Percentiles rank a stretch among this genome's conserved stretches.
phyloP scores from a whole-genome alignment of 2,329 filamentous ascomycete species.

The Blumeria graminis region DNA sequence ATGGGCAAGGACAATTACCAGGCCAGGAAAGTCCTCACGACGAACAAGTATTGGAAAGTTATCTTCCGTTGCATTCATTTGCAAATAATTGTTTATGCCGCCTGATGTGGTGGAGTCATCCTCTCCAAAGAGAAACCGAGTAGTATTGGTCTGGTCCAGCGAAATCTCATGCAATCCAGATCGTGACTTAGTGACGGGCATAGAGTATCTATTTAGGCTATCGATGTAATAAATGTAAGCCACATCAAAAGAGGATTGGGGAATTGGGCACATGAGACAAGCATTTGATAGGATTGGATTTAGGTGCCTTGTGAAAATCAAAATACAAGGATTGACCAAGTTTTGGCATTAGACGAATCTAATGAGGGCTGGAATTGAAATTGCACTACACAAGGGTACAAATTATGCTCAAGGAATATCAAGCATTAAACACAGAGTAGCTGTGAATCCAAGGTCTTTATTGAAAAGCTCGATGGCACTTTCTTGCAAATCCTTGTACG shows the following conservation, averaged over 20 bases:
- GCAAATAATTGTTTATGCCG: conserved; percentile 43
- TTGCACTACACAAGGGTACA: too few relatives aligned
- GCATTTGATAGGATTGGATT: background rate
- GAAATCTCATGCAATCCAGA: conserved; percentile 39
- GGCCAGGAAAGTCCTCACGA: conserved; percentile 21
- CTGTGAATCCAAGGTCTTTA: too few relatives aligned
- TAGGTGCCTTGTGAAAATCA: background rate
- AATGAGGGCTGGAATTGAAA: too few relatives aligned
- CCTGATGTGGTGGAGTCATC: conserved; percentile 29
- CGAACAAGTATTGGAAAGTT: conserved; percentile 68
- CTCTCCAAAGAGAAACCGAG: conserved; percentile 66
- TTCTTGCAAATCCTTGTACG: too few relatives aligned
- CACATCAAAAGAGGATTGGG: conserved; percentile 2
- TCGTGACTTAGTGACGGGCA: conserved; percentile 59
- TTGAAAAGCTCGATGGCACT: too few relatives aligned
- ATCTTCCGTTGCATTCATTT: conserved; percentile 53
- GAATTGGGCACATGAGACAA: background rate
- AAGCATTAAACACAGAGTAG: too few relatives aligned
- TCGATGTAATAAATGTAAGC: conserved; percentile 9
- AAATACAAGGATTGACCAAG: too few relatives aligned
- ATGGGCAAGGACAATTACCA: conserved; percentile 10
- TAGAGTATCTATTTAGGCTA: conserved; percentile 75
- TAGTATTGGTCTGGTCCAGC: conserved; percentile 55
- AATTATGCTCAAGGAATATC: too few relatives aligned
- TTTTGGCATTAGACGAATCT: too few relatives aligned